These are phyloP conservation scores for Penicillium desertorum DNA, from an alignment of 495 filamentous ascomycete genomes.

Conservation along the genomic window DNA sequence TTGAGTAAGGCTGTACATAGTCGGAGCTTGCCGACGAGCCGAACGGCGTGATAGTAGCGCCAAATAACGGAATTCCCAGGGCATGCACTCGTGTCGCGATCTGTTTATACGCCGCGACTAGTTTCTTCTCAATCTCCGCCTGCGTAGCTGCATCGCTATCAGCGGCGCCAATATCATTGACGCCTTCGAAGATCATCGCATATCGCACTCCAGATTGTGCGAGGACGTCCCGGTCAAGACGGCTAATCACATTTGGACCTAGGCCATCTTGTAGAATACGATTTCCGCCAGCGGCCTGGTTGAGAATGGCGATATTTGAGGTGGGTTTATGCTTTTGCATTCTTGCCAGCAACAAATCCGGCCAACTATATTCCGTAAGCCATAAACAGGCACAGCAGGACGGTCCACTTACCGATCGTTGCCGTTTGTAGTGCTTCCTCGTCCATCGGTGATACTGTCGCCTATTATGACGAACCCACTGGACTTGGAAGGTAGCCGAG, in stretches of 20 bases:
- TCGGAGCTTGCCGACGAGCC: slow-evolving; percentile 36
- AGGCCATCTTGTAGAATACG: slow-evolving; percentile 61
- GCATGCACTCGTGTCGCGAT: slow-evolving; percentile 58
- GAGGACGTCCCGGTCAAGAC: slow-evolving; percentile 66
- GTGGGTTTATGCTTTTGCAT: slow-evolving; percentile 51
- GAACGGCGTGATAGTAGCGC: slow-evolving; percentile 70
- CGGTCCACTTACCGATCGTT: slow-evolving; percentile 57
- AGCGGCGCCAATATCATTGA: slow-evolving; percentile 68
- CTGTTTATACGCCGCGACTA: slow-evolving; percentile 58
- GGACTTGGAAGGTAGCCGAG: slow-evolving; percentile 43
- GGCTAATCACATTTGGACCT: slow-evolving; percentile 59
- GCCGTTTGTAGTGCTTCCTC: slow-evolving; percentile 59
- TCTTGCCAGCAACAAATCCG: slow-evolving; percentile 59
- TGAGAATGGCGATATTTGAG: slow-evolving; percentile 55
- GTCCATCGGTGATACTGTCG: slow-evolving; percentile 74
- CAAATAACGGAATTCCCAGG: slow-evolving; percentile 57
- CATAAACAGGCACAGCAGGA: neutral
- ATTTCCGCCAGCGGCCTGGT: slow-evolving; percentile 76
- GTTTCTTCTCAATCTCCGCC: slow-evolving; percentile 44
- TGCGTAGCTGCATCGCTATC: slow-evolving; percentile 48
- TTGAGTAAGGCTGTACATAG: slow-evolving; percentile 48
- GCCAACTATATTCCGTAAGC: slow-evolving; percentile 50
- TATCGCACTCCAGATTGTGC: slow-evolving; percentile 56
- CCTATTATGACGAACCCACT: slow-evolving; percentile 61
- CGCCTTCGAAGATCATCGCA: slow-evolving; percentile 69